Percentiles rank a stretch among this genome's conserved stretches.
These are phyloP conservation scores for Phytophthora citrophthora DNA, from an alignment of 352 stramenopile genomes.

Conservation along the genomic window DNA sequence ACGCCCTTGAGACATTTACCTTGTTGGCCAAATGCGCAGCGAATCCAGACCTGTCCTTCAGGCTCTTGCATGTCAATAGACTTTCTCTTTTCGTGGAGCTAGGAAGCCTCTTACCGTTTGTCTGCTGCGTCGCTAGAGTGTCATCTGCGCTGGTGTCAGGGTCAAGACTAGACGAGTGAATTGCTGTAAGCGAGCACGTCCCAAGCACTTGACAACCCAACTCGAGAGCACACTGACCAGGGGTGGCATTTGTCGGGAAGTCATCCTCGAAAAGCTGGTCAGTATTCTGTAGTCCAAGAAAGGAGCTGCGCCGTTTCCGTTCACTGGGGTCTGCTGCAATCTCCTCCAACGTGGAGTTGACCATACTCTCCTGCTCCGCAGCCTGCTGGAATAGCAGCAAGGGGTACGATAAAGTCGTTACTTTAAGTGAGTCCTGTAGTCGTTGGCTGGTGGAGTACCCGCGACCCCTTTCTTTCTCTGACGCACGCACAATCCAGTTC, in stretches of 20 bases:
- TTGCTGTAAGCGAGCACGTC: slow-evolving; percentile 55
- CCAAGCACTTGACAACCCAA: slow-evolving; percentile 72
- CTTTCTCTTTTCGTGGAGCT: slow-evolving; percentile 26
- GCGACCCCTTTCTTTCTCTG: slow-evolving; percentile 69
- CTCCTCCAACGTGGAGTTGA: slow-evolving; percentile 71
- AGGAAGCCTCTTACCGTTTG: slow-evolving; percentile 29
- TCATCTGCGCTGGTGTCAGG: slow-evolving; percentile 19
- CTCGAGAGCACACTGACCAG: slow-evolving; percentile 74
- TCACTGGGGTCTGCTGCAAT: slow-evolving; percentile 30
- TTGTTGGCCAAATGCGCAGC: slow-evolving; percentile 76
- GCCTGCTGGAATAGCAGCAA: slow-evolving; percentile 76
- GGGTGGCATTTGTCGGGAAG: slow-evolving; percentile 73
- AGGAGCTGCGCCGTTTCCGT: slow-evolving; percentile 2
- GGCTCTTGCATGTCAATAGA: slow-evolving; percentile 66
- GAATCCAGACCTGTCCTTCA: slow-evolving; percentile 70
- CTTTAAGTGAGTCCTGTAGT: slow-evolving; percentile 75
- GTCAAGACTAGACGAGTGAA: slow-evolving; percentile 38
- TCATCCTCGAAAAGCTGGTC: slow-evolving; percentile 69
- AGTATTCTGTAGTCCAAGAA: slow-evolving; percentile 9
- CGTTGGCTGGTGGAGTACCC: slow-evolving; percentile 69
- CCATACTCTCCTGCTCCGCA: slow-evolving; percentile 74
- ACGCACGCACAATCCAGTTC: slow-evolving; percentile 85
- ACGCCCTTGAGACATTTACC: slow-evolving; percentile 61
- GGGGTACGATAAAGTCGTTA: slow-evolving; percentile 72
- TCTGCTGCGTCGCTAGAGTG: slow-evolving; percentile 8